Base-by-base conservation (phyloP, 345 rosid genomes). In the Euphorbia pulcherrima region DNA sequence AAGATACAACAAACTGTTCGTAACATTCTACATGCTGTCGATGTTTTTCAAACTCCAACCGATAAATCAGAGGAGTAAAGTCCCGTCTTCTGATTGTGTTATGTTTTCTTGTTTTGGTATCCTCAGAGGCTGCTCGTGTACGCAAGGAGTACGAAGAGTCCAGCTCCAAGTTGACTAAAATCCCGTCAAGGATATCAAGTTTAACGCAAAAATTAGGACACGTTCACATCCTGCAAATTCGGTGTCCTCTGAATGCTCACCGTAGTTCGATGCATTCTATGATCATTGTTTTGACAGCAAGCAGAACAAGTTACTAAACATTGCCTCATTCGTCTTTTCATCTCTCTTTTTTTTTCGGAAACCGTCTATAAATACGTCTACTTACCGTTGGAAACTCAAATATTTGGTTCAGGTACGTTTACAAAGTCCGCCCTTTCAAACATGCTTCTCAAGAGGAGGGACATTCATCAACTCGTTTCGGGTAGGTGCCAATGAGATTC, bases 371-470 rank as follows among this genome's bases (percentile, higher is more conserved):
- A 10, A 51, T 50, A 23, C 55, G 56, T 65, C n/a, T 11, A 58
- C 68, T 74, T 57, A 35, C 66, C 33, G 57, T 58, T 63, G 60
- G 8, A 13, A 46, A 60, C n/a, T 14, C 11, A 62, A 48, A 29
- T 72, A 62, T 61, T 37, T 52, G 18, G 48, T 78, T 68, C 83
- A 95, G 99, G 88, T 92, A 95, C 74, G 79, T 86, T 69, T 95
- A 95, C 87, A 95, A 88, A 81, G 88, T 92, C 58, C 92, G 98
- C 71, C 94, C 84, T 18, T 92, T 81, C 74, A 92, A 88, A 79
- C 86, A 90, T 75, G 86, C 97, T 74, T 78, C 96, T 65, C 99
- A 92, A 72, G 85, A 75, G 76, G 98, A 95, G 74, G 94, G 90
- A 28, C 75, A 86, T 67, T n/a, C 87, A 1, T 77, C 78, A 51